Conservation (phyloP, 495 filamentous ascomycete species). For the Aspergillus olivimuriae region DNA sequence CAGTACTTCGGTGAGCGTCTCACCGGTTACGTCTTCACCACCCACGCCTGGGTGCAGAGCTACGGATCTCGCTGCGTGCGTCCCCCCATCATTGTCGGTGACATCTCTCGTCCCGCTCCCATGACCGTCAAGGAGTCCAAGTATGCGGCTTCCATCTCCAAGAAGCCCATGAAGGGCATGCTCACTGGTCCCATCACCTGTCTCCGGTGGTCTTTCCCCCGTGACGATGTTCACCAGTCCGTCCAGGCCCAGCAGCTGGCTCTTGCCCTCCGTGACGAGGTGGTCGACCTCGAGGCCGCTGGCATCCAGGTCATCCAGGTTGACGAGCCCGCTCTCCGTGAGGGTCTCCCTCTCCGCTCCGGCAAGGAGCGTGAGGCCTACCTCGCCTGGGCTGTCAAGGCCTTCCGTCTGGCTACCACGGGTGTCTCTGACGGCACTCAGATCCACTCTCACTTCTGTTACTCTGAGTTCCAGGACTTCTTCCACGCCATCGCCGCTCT, state of each 20-base stretch:
- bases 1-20: conserved; percentile 99
- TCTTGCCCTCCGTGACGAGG: conserved; percentile 96
- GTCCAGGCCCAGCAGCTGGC: conserved; percentile 98
- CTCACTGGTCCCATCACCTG: conserved; percentile 98
- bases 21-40: conserved; percentile 96
- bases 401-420: conserved; percentile 89
- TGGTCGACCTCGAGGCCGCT: conserved; percentile 92
- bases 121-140: conserved; percentile 99
- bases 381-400: conserved; percentile 91
- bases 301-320: conserved; percentile 98
- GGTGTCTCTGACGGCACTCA: conserved; percentile 91
- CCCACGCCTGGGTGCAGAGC: conserved; percentile 95
- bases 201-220: conserved; percentile 98
- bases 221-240: conserved; percentile 98
- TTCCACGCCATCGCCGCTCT: conserved; percentile 98
- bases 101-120: conserved; percentile 88
- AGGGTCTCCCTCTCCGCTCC: conserved; percentile 92
- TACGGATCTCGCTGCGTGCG: conserved; percentile 98
- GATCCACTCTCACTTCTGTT: conserved; percentile 99
- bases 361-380: conserved; percentile 91
- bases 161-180: conserved; percentile 99
- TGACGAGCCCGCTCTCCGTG: conserved; percentile 97
- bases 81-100: conserved; percentile 96
- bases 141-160: conserved; percentile 91
- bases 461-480: conserved; percentile 99